Conservation (phyloP, 2,329 filamentous ascomycete genomes). For the Sclerotinia spermophila region DNA sequence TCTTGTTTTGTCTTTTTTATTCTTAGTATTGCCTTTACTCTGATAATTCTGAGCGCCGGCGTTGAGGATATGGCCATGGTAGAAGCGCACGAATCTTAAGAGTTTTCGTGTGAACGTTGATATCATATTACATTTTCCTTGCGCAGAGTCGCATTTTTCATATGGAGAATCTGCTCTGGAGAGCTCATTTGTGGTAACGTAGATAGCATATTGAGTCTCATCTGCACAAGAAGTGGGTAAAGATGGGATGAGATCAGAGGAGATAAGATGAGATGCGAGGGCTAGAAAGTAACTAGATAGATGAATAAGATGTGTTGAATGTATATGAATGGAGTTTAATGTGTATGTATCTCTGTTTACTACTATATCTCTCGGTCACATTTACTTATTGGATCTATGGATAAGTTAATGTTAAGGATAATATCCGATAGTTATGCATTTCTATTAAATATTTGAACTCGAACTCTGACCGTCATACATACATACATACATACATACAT, state of each 20-base stretch:
- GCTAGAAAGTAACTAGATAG: not conserved
- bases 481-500: not conserved
- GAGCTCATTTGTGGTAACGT: not conserved
- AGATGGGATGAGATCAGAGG: not conserved
- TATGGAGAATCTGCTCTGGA: conserved; percentile 12
- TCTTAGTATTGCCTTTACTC: conserved; percentile 21
- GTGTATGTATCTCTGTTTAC: not conserved
- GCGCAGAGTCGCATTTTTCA: conserved; percentile 6
- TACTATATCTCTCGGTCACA: too few relatives aligned
- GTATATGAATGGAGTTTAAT: not conserved
- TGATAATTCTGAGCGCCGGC: conserved; percentile 30
- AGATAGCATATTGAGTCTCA: not conserved
- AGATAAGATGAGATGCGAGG: not conserved
- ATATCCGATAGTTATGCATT: too few relatives aligned
- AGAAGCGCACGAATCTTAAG: conserved; percentile 14
- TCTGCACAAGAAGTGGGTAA: conserved; percentile 5
- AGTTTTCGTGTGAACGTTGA: conserved; percentile 22
- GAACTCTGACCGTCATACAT: too few relatives aligned
- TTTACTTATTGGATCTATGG: too few relatives aligned
- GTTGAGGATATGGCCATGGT: conserved; percentile 25
- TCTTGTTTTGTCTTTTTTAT: not conserved
- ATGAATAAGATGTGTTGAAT: too few relatives aligned
- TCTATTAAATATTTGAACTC: too few relatives aligned
- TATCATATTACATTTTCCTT: conserved; percentile 20
- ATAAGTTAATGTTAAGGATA: too few relatives aligned